Evolutionary conservation across 768 basidiomycete genomes (phyloP), one percentile per base, ranked within the genome.

Genomic region (Amyloporia xantha): DNA sequence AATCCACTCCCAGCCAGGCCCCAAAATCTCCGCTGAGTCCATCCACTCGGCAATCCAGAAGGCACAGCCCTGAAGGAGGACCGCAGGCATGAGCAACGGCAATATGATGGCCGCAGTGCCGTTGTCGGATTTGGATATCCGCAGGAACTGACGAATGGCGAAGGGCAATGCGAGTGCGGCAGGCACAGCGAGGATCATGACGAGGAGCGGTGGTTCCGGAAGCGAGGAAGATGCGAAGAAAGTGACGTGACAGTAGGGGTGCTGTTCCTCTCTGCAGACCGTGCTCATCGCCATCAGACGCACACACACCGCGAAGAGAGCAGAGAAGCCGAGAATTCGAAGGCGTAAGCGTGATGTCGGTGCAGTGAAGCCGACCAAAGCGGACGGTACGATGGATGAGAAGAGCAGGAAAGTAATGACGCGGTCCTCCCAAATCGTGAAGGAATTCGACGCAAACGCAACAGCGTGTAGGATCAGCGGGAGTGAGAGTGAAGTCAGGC

Each of bases 371-470:
- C 87, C 85, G 41, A 71, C 72, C 26, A 86, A 59, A 52, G 86
- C 67, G 50, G 68, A 71, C 0, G 83, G 81, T 10, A 80, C 66
- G 30, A 91, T 68, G 26, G 79, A 86, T 30, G 77, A 78, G 38
- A 83, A 62, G 51, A 84, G 69, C 47, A 98, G 75, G 74, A 83
- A 94, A 6, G 82, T 78, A 10, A 86, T 73, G 48, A 90, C 71
- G 26, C 78, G 77, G 63, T 97, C 94, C 75, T 99, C 96, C 92
- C 93, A 97, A 64, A 98, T 79, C n/a, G 89, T 91, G 71, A 91
- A 95, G 0, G 93, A 96, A 70, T 98, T 98, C 21, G 93, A 95
- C 13, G 85, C 77, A 66, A 95, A 95, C 5, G 84, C 71, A 3
- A 86, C 47, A 1, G 83, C 66, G 58, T 98, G 93, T 2, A 91